Conservation (phyloP, 140 eudicot genomes). For the Stevia rebaudiana region DNA sequence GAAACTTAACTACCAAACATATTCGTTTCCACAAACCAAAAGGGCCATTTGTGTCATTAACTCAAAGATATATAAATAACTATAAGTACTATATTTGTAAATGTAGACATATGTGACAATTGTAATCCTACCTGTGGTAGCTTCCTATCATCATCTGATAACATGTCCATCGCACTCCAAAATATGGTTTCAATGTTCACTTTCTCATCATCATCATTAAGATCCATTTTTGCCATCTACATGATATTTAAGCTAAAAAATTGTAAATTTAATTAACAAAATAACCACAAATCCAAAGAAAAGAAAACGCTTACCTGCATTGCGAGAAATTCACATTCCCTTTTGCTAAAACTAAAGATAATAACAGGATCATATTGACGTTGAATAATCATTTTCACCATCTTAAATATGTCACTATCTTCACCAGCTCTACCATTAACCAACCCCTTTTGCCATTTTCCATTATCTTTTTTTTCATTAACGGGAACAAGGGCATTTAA, state of each 20-base stretch:
- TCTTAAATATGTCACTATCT: conserved; percentile 94
- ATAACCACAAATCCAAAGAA: background rate
- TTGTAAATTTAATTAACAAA: background rate
- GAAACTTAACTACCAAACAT: too few relatives aligned
- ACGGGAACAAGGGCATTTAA: conserved; percentile 78
- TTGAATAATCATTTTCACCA: conserved; percentile 94
- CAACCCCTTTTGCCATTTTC: conserved; percentile 82
- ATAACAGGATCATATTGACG: conserved; percentile 99
- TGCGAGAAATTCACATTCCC: conserved; percentile 96
- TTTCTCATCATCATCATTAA: conserved; percentile 89
- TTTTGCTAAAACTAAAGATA: conserved; percentile 91
- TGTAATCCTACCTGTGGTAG: conserved; percentile 78
- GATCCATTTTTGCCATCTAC: conserved; percentile 97
- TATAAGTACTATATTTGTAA: background rate
- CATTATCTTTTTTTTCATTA: conserved; percentile 60
- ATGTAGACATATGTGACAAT: conserved; percentile 3
- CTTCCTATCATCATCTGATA: conserved; percentile 96
- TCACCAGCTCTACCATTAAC: conserved; percentile 77
- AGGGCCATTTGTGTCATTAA: too few relatives aligned
- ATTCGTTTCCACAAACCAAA: too few relatives aligned
- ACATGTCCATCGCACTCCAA: conserved; percentile 99
- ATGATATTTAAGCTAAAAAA: conserved; percentile 7
- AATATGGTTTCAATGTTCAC: conserved; percentile 76
- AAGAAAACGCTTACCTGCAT: conserved; percentile 66
- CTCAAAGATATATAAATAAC: background rate